Conservation (phyloP, 2,329 filamentous ascomycete species). For the Penicillium crustosum region DNA sequence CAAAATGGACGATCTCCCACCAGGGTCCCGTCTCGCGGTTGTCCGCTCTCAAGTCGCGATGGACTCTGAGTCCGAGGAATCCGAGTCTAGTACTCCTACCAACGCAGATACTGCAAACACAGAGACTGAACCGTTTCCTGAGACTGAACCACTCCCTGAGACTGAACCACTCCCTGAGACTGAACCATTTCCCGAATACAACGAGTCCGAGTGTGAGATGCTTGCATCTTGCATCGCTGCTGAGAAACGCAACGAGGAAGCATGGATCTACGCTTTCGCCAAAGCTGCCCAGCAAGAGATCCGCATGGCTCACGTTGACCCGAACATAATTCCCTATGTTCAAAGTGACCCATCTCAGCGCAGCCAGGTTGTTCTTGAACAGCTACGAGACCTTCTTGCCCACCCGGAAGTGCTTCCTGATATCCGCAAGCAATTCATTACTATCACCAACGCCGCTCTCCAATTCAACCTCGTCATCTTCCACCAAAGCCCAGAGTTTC, state of each 20-base stretch:
- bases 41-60: conserved; percentile 15
- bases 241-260: conserved; percentile 19
- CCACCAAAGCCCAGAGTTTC: conserved; percentile 11
- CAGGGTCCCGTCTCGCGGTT: conserved; percentile 1
- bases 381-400: conserved; percentile 18
- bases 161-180: conserved; percentile 29
- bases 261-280: conserved; percentile 25
- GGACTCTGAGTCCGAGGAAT: conserved; percentile 11
- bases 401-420: conserved; percentile 11
- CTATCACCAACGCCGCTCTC: conserved; percentile 24
- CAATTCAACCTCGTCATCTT: conserved; percentile 27
- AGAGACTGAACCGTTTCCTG: conserved; percentile 28
- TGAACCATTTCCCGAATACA: conserved; percentile 32
- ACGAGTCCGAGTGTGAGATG: conserved; percentile 14
- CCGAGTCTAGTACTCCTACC: not conserved
- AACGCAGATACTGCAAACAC: not conserved
- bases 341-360: not conserved
- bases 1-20: conserved; percentile 4
- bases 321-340: conserved; percentile 4
- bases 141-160: conserved; percentile 30
- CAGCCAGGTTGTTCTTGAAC: conserved; percentile 13
- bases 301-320: conserved; percentile 17
- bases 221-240: conserved; percentile 4
- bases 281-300: conserved; percentile 26
- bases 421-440: conserved; percentile 20